Base-by-base conservation (phyloP, 768 basidiomycete genomes). In the Leucosporidium creatinivorum region DNA sequence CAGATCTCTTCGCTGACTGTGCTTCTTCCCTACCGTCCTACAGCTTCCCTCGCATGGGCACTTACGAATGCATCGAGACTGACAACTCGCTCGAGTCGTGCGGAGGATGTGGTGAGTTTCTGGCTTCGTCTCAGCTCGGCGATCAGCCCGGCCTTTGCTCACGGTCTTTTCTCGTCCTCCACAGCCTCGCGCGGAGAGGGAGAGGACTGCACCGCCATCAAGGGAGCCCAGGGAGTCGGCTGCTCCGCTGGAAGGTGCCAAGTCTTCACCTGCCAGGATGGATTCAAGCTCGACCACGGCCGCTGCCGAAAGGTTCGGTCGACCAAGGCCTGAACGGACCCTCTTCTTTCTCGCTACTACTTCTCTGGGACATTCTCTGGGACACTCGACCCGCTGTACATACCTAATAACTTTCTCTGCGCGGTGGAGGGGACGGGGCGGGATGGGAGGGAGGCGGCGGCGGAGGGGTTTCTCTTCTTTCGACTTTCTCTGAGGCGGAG, bases 201-300 rank as follows among this genome's bases (percentile, higher is more conserved):
- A 2, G 70, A 80, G 50, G 82, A 82, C 73, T 83, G 82, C 74
- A 81, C 80, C 59, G 74, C 76, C 15, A 82, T 82, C 67, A 78
- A 80, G n/a, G 73, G 80, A 58, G 80, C 80, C n/a, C 77, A 79
- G 60, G 64, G 75, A 12, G 80, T 82, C 26, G 69, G 74, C 17
- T 82, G 81, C 74, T 65, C 70, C 10, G 67, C 68, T 12, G 79
- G 80, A 18, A 52, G 69, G 44, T 83, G 82, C 68, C 48, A 78
- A 30, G 79, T 82, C 58, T 76, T 81, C 81, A 74, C 74, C 76
- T 77, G 77, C 62, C 63, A 68, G 55, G 52, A 56, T 4, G 73
- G 71, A 7, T 73, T 28, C 51, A 39, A 49, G 26, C 69, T 69
- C 58, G 68, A 60, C 31, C 68, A 64, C 30, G 62, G 65, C 19